These are phyloP conservation scores for Endotrypanum monterogeii DNA, from an alignment of 208 protist species.

Conservation along the genomic window DNA sequence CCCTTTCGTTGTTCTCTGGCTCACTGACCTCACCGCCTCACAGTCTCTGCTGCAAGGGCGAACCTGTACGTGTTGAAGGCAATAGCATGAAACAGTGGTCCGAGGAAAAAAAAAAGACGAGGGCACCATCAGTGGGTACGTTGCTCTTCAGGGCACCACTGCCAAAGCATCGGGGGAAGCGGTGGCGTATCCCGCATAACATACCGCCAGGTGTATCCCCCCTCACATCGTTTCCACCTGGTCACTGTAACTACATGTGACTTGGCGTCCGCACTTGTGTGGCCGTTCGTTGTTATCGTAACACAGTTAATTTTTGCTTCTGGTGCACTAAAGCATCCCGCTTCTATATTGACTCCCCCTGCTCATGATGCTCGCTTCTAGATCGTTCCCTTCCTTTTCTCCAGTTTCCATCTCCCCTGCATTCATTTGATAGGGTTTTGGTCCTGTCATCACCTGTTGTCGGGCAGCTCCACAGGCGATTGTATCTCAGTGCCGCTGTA, in stretches of 20 bases:
- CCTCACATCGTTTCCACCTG: too few relatives aligned
- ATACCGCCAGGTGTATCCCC: too few relatives aligned
- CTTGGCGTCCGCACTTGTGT: too few relatives aligned
- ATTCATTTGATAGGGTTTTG: neutral
- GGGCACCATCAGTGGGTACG: neutral
- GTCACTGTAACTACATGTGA: too few relatives aligned
- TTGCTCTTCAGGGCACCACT: neutral
- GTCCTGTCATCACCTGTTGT: neutral
- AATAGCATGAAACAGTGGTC: neutral
- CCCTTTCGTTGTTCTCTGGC: neutral
- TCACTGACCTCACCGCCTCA: neutral
- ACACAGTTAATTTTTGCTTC: too few relatives aligned
- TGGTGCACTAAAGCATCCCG: too few relatives aligned
- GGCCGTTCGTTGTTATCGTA: too few relatives aligned
- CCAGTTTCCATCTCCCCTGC: neutral
- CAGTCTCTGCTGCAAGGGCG: neutral
- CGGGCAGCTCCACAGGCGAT: neutral
- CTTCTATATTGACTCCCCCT: too few relatives aligned
- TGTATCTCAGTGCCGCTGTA: neutral
- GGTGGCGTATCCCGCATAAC: too few relatives aligned
- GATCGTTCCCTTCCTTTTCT: neutral
- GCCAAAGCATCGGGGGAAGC: too few relatives aligned
- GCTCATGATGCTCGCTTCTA: too few relatives aligned
- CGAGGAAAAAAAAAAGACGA: too few relatives aligned
- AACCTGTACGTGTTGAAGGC: neutral